Evolutionary conservation across 352 stramenopile species (phyloP).

Genomic region (Pythium utonaiense): DNA sequence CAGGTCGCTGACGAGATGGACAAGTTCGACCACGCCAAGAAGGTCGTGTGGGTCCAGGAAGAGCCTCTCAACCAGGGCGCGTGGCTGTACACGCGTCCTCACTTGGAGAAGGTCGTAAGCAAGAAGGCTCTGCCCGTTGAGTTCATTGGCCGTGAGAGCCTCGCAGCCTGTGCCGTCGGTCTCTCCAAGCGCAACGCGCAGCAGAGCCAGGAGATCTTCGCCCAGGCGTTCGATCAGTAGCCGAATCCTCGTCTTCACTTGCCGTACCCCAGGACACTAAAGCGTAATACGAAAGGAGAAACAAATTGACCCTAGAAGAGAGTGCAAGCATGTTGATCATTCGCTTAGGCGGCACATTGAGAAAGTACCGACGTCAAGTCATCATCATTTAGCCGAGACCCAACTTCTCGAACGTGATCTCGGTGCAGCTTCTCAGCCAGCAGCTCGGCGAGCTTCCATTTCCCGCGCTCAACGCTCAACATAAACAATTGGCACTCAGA

Average conservation of each 20-base stretch:
- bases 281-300: neutral
- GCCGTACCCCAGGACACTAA: too few species aligned
- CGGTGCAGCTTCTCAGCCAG: constrained; percentile 29
- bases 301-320: constrained; percentile 1
- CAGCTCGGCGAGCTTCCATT: constrained; percentile 26
- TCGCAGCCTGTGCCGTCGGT: constrained; percentile 66
- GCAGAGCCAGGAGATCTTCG: constrained; percentile 63
- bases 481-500: constrained; percentile 27
- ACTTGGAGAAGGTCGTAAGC: constrained; percentile 67
- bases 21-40: constrained; percentile 60
- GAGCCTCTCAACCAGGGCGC: constrained; percentile 80
- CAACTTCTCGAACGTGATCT: neutral
- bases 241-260: too few species aligned
- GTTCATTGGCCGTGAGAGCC: constrained; percentile 71
- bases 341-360: constrained; percentile 8
- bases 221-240: constrained; percentile 47
- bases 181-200: constrained; percentile 67
- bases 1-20: constrained; percentile 51
- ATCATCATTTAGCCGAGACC: neutral
- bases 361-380: neutral
- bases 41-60: constrained; percentile 79
- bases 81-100: constrained; percentile 64
- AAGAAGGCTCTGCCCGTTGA: constrained; percentile 54
- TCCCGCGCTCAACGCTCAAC: constrained; percentile 17
- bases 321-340: neutral